phyloP scores from a whole-genome alignment of 306 rosid genomes.

The Corylus avellana region DNA sequence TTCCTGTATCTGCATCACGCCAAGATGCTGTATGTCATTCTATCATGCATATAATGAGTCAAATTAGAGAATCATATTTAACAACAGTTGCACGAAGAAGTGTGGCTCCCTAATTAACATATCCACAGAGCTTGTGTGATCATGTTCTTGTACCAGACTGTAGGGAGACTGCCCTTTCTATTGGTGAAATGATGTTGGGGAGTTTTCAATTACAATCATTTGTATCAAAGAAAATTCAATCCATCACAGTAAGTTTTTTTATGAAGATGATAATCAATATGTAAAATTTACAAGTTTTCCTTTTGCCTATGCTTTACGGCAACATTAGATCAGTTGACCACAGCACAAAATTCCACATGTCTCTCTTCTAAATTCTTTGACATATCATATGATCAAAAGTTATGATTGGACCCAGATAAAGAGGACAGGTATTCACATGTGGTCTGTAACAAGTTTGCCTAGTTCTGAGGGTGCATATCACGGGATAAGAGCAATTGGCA shows the following conservation, averaged over 20 bases:
- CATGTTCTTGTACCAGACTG: background rate
- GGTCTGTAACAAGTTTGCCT: background rate
- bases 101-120: background rate
- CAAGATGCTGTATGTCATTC: slow-evolving; percentile 15
- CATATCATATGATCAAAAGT: background rate
- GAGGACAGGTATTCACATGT: background rate
- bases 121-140: background rate
- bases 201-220: background rate
- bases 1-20: slow-evolving; percentile 65
- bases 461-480: slow-evolving; percentile 13
- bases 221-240: slow-evolving; percentile 4
- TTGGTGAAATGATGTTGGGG: background rate
- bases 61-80: background rate
- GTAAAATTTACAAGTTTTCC: background rate
- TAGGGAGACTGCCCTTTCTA: background rate
- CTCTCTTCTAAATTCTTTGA: background rate
- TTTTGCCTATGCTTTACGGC: background rate
- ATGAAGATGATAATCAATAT: background rate
- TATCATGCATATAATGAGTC: slow-evolving; percentile 7
- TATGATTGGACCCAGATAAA: background rate
- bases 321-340: background rate
- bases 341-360: background rate
- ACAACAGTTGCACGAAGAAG: background rate
- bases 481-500: slow-evolving; percentile 19
- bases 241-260: background rate